Evolutionary conservation across 768 basidiomycete species (phyloP).

Genomic region (Mycena rebaudengoi): DNA sequence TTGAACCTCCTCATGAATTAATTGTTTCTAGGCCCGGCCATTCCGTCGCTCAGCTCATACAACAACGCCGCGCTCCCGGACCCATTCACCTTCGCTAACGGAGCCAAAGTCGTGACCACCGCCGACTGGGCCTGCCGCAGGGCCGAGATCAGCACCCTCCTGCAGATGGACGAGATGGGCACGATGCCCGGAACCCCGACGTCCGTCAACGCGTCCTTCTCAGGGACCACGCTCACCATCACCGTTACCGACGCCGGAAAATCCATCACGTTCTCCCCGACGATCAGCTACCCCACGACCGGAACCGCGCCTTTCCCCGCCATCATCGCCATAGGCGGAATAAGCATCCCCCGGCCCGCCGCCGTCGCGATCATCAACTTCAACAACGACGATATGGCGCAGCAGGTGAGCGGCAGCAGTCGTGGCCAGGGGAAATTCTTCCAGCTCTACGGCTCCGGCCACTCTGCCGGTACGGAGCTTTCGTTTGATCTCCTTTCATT

Average conservation of each 20-base stretch:
- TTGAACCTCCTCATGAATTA: too few species aligned
- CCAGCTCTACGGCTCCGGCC: constrained; percentile 56
- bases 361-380: constrained; percentile 56
- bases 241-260: constrained; percentile 40
- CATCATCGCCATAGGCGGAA: constrained; percentile 59
- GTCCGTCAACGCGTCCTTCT: constrained; percentile 45
- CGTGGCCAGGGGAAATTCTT: constrained; percentile 67
- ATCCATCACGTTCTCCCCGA: constrained; percentile 43
- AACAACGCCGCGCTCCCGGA: constrained; percentile 40
- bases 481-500: neutral
- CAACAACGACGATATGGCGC: constrained; percentile 63
- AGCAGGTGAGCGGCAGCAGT: constrained; percentile 52
- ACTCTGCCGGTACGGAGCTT: constrained; percentile 44
- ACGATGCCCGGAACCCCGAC: constrained; percentile 20
- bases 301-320: constrained; percentile 57
- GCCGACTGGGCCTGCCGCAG: constrained; percentile 51
- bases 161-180: constrained; percentile 35
- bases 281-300: constrained; percentile 47
- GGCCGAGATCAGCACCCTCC: constrained; percentile 44
- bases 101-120: constrained; percentile 37
- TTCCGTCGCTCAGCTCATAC: constrained; percentile 17
- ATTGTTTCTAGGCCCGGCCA: constrained; percentile 19
- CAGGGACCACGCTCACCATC: constrained; percentile 43
- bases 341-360: constrained; percentile 48
- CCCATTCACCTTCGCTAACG: constrained; percentile 48